phyloP scores from a whole-genome alignment of 345 rosid genomes.

The Bruguiera parviflora region DNA sequence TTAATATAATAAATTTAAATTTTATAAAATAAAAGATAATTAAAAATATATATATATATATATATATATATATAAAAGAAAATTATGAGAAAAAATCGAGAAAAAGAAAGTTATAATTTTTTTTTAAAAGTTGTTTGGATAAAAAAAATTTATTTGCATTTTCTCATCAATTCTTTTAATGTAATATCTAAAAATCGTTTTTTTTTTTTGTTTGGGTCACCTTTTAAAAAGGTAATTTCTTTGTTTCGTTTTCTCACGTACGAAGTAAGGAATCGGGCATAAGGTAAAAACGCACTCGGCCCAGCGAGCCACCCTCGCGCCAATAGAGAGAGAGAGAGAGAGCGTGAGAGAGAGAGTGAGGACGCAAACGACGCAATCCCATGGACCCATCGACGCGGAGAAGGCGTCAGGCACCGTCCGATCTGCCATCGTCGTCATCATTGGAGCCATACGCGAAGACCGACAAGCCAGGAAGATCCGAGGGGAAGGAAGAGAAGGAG shows the following conservation, averaged over 20 bases:
- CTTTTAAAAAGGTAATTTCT: background rate
- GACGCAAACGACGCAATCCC: background rate
- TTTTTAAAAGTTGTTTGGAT: no score
- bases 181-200: no score
- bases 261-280: background rate
- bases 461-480: constrained; percentile 52
- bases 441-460: constrained; percentile 47
- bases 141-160: no score
- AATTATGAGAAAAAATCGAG: no score
- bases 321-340: background rate
- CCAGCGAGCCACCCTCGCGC: background rate
- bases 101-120: no score
- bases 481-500: constrained; percentile 23
- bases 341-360: background rate
- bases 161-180: no score
- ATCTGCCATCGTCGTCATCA: constrained; percentile 32
- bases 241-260: background rate
- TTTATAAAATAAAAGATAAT: no score
- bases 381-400: constrained; percentile 50
- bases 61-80: no score
- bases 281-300: no score
- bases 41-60: no score
- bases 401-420: constrained; percentile 54
- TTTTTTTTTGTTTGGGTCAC: no score
- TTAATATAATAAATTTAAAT: no score